Evolutionary conservation across 805 yeast species (phyloP).

Genomic region (Lipomyces spencermartinsiae): DNA sequence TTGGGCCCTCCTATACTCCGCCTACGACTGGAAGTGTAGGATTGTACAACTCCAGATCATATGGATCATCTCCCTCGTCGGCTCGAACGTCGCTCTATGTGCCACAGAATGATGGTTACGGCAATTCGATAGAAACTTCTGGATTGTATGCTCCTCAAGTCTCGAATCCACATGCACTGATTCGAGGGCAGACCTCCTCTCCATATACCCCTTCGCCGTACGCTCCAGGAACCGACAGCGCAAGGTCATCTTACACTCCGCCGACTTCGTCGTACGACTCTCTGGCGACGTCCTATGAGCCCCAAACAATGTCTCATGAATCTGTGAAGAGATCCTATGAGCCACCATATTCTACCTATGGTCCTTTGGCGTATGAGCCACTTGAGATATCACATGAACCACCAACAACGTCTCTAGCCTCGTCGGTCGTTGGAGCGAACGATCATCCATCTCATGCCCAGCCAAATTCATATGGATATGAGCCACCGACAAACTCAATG

Average conservation of each 20-base stretch:
- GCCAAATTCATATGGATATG: background rate
- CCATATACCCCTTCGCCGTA: conserved; percentile 21
- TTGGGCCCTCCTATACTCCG: conserved; percentile 8
- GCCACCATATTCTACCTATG: conserved; percentile 27
- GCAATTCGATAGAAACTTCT: background rate
- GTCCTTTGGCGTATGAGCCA: conserved; percentile 18
- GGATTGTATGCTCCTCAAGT: conserved; percentile 7
- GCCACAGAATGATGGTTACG: background rate
- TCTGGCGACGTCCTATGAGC: conserved; percentile 9
- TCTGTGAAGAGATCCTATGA: conserved; percentile 10
- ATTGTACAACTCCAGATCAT: conserved; percentile 10
- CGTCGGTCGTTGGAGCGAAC: background rate
- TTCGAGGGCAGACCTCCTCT: conserved; percentile 19
- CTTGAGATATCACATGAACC: conserved; percentile 4
- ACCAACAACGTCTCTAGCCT: background rate
- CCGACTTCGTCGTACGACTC: conserved; percentile 23
- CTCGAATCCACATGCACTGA: conserved; percentile 21
- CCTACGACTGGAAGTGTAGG: background rate
- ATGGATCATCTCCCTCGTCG: conserved; percentile 21
- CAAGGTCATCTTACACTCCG: conserved; percentile 1
- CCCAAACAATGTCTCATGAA: conserved; percentile 4
- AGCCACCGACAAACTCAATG: background rate
- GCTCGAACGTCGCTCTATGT: background rate
- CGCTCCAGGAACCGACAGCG: background rate
- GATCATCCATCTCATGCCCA: background rate